Conservation (phyloP, 805 yeast species). For the Candida dajiaensis region DNA sequence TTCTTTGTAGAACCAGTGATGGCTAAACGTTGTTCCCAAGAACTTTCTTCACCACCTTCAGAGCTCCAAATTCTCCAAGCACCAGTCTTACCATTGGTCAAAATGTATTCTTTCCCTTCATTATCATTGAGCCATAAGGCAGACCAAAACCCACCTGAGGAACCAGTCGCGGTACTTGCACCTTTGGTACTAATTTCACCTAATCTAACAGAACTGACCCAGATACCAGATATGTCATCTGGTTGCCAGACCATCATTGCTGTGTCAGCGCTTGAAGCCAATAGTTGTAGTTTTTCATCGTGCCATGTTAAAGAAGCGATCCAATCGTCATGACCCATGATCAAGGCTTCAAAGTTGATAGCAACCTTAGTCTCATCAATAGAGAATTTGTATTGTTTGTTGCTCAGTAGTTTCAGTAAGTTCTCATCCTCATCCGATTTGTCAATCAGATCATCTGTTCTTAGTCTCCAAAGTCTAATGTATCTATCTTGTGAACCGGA, state of each 20-base stretch:
- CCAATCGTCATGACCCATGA: constrained; percentile 99
- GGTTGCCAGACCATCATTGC: constrained; percentile 93
- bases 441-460: constrained; percentile 49
- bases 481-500: constrained; percentile 91
- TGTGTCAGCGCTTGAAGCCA: constrained; percentile 90
- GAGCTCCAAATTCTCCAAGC: constrained; percentile 75
- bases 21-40: constrained; percentile 46
- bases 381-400: constrained; percentile 63
- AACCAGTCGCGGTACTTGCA: constrained; percentile 97
- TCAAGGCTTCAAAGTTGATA: constrained; percentile 81
- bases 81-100: constrained; percentile 90
- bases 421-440: constrained; percentile 47
- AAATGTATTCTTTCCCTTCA: constrained; percentile 40
- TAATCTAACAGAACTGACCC: constrained; percentile 75
- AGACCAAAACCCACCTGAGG: constrained; percentile 71
- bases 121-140: constrained; percentile 59
- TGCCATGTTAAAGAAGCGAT: constrained; percentile 83
- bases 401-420: constrained; percentile 52
- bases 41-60: constrained; percentile 21
- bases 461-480: constrained; percentile 82
- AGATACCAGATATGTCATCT: constrained; percentile 78
- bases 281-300: constrained; percentile 43
- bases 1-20: constrained; percentile 72
- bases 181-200: constrained; percentile 96
- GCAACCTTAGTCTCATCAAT: constrained; percentile 38